A percentile compares a stretch with the other conserved stretches of the same genome.
Conservation (phyloP, 2,329 filamentous ascomycete genomes). For the Sarocladium oryzae region DNA sequence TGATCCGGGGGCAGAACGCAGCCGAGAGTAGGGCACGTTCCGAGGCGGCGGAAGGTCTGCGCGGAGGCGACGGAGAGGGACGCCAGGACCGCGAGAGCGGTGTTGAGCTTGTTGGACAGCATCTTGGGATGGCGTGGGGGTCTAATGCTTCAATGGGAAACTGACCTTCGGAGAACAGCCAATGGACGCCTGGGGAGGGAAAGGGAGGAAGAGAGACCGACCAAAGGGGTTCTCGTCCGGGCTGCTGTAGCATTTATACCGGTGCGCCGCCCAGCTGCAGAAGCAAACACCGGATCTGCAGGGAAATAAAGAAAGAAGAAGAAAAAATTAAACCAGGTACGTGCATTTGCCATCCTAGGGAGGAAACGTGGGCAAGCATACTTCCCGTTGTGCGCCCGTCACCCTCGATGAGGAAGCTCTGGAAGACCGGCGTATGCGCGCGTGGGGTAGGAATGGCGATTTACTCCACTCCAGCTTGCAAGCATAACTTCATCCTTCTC, state of each 20-base stretch:
- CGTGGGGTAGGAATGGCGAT: too few species aligned
- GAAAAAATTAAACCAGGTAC: too few species aligned
- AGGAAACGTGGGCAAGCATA: too few species aligned
- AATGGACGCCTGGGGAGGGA: constrained; percentile 5
- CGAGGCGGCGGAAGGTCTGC: constrained; percentile 55
- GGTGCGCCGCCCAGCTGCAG: background rate
- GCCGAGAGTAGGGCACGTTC: constrained; percentile 51
- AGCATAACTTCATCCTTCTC: too few species aligned
- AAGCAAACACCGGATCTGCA: background rate
- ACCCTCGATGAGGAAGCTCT: too few species aligned
- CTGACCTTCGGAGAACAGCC: background rate
- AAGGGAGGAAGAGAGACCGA: background rate
- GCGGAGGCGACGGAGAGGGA: constrained; percentile 37
- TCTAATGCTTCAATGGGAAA: background rate
- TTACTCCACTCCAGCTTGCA: too few species aligned
- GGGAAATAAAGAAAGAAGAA: background rate
- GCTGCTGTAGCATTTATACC: background rate
- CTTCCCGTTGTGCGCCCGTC: too few species aligned
- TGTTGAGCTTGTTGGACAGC: constrained; percentile 29
- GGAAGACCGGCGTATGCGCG: too few species aligned
- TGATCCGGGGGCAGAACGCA: constrained; percentile 56
- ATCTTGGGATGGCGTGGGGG: constrained; percentile 16
- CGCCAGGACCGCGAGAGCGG: constrained; percentile 24
- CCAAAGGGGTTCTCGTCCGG: constrained; percentile 6
- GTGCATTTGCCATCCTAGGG: too few species aligned